phyloP scores from a whole-genome alignment of 768 basidiomycete species.

The Kockovaella imperatae region DNA sequence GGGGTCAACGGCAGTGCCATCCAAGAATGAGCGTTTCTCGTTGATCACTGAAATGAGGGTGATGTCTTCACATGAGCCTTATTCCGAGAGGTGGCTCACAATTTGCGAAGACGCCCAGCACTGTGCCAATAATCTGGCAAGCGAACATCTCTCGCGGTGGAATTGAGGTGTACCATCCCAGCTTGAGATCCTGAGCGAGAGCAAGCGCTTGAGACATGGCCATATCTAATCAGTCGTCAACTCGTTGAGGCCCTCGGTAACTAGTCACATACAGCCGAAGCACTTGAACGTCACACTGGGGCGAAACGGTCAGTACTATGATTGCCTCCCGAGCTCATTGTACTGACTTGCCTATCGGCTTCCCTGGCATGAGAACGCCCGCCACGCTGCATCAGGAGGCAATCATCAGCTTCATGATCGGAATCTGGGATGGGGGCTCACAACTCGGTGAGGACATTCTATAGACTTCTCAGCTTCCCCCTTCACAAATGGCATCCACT shows the following conservation, averaged over 20 bases:
- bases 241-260: background rate
- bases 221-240: constrained; percentile 31
- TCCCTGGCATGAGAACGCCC: constrained; percentile 42
- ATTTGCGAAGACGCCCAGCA: constrained; percentile 42
- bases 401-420: constrained; percentile 1
- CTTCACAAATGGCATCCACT: background rate
- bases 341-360: constrained; percentile 44
- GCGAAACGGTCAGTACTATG: constrained; percentile 2
- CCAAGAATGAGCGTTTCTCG: constrained; percentile 38
- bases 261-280: constrained; percentile 30
- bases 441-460: constrained; percentile 47
- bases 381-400: constrained; percentile 33
- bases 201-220: constrained; percentile 43
- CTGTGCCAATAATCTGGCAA: constrained; percentile 40
- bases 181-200: constrained; percentile 41
- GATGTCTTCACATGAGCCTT: constrained; percentile 20
- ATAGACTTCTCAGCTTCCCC: constrained; percentile 4
- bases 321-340: background rate
- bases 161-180: constrained; percentile 40
- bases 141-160: constrained; percentile 43
- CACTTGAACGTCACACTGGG: constrained; percentile 43
- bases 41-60: constrained; percentile 40
- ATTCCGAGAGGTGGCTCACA: constrained; percentile 15
- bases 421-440: constrained; percentile 6
- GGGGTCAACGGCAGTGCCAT: constrained; percentile 40